These are phyloP conservation scores for Castanea mollissima DNA, from an alignment of 306 rosid genomes.

Conservation along the genomic window DNA sequence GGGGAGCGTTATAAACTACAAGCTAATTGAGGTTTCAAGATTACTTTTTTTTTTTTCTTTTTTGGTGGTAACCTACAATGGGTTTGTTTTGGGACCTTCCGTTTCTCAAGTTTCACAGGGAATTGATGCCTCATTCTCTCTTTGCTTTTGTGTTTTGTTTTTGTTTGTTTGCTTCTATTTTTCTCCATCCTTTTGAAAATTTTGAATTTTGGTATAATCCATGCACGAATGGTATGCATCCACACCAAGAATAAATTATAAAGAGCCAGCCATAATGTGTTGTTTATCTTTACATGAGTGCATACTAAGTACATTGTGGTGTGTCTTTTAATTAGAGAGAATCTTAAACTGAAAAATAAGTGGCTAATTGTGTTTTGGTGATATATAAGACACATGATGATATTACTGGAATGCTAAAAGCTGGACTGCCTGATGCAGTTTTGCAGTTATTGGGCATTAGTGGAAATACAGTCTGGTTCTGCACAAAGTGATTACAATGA, in stretches of 20 bases:
- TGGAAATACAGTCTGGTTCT: constrained; percentile 1
- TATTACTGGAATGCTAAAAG: neutral
- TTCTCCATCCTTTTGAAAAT: neutral
- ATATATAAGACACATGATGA: neutral
- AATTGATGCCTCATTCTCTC: neutral
- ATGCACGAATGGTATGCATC: neutral
- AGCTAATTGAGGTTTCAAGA: neutral
- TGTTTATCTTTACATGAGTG: neutral
- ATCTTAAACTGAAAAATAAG: neutral
- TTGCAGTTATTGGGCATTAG: neutral
- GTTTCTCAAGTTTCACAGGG: neutral
- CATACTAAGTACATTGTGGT: neutral
- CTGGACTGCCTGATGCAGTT: neutral
- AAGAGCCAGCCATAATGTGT: too few species aligned
- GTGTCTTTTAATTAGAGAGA: neutral
- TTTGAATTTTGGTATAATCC: too few species aligned
- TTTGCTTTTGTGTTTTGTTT: neutral
- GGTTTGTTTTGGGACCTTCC: neutral
- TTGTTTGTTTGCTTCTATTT: neutral
- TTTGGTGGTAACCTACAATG: neutral
- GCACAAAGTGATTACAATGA: neutral
- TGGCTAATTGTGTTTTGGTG: neutral
- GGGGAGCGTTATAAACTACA: neutral
- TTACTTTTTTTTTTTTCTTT: neutral
- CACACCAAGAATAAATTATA: too few species aligned